Conservation (phyloP, 805 yeast genomes). For the Blastobotrys attinorum region DNA sequence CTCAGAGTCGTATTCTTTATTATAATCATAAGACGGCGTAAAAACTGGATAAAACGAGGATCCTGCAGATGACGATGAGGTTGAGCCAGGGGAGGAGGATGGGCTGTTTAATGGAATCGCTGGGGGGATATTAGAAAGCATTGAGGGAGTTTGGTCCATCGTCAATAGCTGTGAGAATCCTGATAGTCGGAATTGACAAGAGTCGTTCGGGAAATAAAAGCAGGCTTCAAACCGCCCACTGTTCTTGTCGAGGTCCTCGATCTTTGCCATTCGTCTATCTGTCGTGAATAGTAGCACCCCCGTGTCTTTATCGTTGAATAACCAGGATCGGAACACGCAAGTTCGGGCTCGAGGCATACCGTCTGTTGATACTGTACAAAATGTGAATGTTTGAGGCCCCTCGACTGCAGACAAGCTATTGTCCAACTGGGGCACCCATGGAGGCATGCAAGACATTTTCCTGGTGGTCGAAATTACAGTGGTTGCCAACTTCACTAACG, state of each 20-base stretch:
- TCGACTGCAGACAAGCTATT: conserved; percentile 45
- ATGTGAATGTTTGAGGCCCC: conserved; percentile 55
- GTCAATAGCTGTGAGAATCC: conserved; percentile 50
- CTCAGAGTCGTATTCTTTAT: conserved; percentile 4
- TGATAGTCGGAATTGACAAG: conserved; percentile 64
- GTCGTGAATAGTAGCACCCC: conserved; percentile 64
- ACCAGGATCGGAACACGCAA: conserved; percentile 63
- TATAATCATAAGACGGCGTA: conserved; percentile 12
- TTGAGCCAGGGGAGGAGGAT: background rate
- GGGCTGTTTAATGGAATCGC: conserved; percentile 9
- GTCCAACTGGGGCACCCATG: conserved; percentile 67
- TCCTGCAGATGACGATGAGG: conserved; percentile 1
- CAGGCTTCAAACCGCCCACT: conserved; percentile 66
- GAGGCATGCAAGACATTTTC: conserved; percentile 45
- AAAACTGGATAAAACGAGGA: conserved; percentile 14
- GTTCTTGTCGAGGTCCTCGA: conserved; percentile 34
- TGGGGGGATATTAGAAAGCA: conserved; percentile 9
- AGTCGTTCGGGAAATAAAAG: conserved; percentile 54
- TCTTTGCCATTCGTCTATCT: conserved; percentile 62
- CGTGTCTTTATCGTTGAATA: conserved; percentile 59
- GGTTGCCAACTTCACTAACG: too few species aligned
- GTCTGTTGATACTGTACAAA: conserved; percentile 51
- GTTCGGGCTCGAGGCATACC: conserved; percentile 58
- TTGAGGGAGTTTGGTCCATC: conserved; percentile 16
- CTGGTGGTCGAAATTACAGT: too few species aligned